phyloP scores from a whole-genome alignment of 2,329 filamentous ascomycete species.

The Epichloe sibirici region DNA sequence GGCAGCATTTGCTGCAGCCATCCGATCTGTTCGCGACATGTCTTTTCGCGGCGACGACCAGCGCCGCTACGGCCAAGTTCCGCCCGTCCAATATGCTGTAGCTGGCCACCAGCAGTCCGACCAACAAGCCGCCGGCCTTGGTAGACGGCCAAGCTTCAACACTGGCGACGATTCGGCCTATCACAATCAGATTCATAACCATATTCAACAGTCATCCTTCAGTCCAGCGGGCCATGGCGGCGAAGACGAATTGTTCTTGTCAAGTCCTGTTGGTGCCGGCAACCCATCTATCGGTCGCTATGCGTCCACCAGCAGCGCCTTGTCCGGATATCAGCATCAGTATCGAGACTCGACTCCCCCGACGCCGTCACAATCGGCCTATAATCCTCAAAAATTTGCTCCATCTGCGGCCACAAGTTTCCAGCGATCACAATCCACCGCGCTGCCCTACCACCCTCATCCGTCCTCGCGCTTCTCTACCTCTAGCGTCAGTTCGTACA shows the following conservation, averaged over 20 bases:
- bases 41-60: slow-evolving; percentile 52
- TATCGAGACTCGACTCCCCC: slow-evolving; percentile 35
- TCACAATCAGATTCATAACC: slow-evolving; percentile 26
- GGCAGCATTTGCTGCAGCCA: slow-evolving; percentile 2
- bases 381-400: slow-evolving; percentile 60
- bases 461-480: slow-evolving; percentile 26
- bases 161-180: slow-evolving; percentile 58
- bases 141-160: slow-evolving; percentile 60
- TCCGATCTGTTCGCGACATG: slow-evolving; percentile 28
- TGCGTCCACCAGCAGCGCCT: slow-evolving; percentile 32
- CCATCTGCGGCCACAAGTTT: slow-evolving; percentile 15
- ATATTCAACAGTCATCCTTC: slow-evolving; percentile 7
- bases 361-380: slow-evolving; percentile 35
- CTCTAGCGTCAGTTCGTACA: slow-evolving; percentile 19
- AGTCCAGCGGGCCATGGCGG: slow-evolving; percentile 7
- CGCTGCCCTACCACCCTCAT: slow-evolving; percentile 36
- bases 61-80: slow-evolving; percentile 53
- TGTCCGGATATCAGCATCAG: slow-evolving; percentile 40
- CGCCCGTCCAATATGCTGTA: slow-evolving; percentile 51
- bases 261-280: slow-evolving; percentile 25
- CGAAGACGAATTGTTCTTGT: slow-evolving; percentile 54
- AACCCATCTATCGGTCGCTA: slow-evolving; percentile 18
- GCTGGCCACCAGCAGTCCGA: slow-evolving; percentile 20
- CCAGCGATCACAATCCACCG: slow-evolving; percentile 38
- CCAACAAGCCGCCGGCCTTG: slow-evolving; percentile 15